These are phyloP conservation scores for Gamarada debralockiae DNA, from an alignment of 495 filamentous ascomycete species.

Conservation along the genomic window DNA sequence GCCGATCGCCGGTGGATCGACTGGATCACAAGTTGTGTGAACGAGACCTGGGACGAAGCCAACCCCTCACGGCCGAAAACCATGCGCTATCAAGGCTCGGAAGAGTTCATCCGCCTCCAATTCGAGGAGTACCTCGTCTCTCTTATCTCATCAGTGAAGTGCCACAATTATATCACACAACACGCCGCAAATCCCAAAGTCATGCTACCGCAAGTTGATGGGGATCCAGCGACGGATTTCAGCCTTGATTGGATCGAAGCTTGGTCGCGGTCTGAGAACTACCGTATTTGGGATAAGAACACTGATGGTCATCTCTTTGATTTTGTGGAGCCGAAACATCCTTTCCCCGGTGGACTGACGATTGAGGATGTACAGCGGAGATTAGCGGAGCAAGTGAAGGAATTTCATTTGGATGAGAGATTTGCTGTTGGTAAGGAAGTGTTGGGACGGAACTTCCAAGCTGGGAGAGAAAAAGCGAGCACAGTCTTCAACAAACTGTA, in stretches of 20 bases:
- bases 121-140: constrained; percentile 97
- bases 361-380: constrained; percentile 94
- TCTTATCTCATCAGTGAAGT: constrained; percentile 83
- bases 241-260: constrained; percentile 68
- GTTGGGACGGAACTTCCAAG: constrained; percentile 73
- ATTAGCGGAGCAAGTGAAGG: constrained; percentile 81
- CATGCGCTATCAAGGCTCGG: constrained; percentile 91
- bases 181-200: constrained; percentile 56
- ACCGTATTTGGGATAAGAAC: constrained; percentile 68
- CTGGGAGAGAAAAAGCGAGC: constrained; percentile 78
- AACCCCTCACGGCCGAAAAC: constrained; percentile 88
- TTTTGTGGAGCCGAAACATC: constrained; percentile 87
- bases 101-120: constrained; percentile 96
- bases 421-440: constrained; percentile 74
- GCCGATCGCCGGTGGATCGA: constrained; percentile 97
- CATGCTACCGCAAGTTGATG: constrained; percentile 65
- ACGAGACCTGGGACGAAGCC: constrained; percentile 92
- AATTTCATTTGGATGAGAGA: constrained; percentile 83
- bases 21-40: constrained; percentile 85
- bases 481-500: constrained; percentile 82
- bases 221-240: constrained; percentile 83
- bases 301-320: constrained; percentile 88
- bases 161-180: constrained; percentile 69
- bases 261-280: constrained; percentile 87
- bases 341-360: constrained; percentile 88